These are phyloP conservation scores for Salvia hispanica DNA, from an alignment of 257 asterid species.

Conservation along the genomic window DNA sequence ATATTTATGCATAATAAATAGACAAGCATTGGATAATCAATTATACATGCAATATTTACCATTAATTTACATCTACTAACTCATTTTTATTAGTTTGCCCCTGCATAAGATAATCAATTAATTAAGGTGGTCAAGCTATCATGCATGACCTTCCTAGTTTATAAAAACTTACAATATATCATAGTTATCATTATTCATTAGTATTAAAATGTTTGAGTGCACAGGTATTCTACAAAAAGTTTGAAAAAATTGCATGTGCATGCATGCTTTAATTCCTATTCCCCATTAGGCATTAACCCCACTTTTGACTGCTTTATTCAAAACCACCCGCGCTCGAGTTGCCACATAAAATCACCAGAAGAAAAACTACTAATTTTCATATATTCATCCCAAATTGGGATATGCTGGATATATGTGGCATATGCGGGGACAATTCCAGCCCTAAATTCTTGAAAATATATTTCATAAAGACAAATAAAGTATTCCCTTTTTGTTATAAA, in stretches of 20 bases:
- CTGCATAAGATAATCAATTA: no score
- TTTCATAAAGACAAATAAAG: neutral
- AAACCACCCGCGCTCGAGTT: conserved; percentile 29
- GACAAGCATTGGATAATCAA: no score
- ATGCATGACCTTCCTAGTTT: no score
- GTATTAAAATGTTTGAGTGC: neutral
- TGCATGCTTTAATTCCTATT: conserved; percentile 28
- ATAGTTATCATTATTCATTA: neutral
- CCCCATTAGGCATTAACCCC: conserved; percentile 15
- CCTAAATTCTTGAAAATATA: conserved; percentile 3
- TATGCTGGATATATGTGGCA: conserved; percentile 43
- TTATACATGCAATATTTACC: no score
- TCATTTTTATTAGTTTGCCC: no score
- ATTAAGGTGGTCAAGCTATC: no score
- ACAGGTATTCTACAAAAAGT: neutral
- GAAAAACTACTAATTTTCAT: neutral
- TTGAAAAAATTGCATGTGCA: conserved; percentile 25
- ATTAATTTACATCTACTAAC: no score
- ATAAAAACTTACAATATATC: no score
- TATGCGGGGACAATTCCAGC: conserved; percentile 42
- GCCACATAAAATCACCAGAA: conserved; percentile 31
- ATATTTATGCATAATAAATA: no score
- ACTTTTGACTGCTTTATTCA: conserved; percentile 17
- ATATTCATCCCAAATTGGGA: conserved; percentile 32
- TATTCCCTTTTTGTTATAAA: conserved; percentile 15